Conservation (phyloP, 2,329 filamentous ascomycete species). For the Epichloe sibirici region DNA sequence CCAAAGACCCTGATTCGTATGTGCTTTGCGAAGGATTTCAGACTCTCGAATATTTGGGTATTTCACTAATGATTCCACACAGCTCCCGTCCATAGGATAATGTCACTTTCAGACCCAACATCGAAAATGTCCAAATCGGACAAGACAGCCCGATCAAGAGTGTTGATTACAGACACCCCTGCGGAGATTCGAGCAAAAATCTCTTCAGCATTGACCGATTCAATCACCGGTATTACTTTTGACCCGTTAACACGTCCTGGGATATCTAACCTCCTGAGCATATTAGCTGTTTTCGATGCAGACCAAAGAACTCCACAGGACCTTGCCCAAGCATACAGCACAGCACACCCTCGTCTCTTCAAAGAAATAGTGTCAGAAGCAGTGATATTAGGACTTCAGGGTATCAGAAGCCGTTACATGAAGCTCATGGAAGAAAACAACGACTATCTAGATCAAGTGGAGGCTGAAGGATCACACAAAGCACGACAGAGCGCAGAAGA, state of each 20-base stretch:
- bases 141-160: conserved; percentile 56
- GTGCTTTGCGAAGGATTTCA: conserved; percentile 1
- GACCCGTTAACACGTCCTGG: conserved; percentile 60
- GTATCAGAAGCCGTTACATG: conserved; percentile 44
- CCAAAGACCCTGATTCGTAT: conserved; percentile 64
- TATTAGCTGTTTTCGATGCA: conserved; percentile 58
- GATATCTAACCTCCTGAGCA: conserved; percentile 74
- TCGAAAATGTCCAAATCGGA: conserved; percentile 95
- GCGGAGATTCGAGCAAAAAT: conserved; percentile 58
- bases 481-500: conserved; percentile 49
- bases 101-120: conserved; percentile 69
- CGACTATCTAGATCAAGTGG: conserved; percentile 44
- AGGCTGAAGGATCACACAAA: conserved; percentile 43
- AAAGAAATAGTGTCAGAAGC: conserved; percentile 45
- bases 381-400: conserved; percentile 39
- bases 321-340: conserved; percentile 26
- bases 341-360: conserved; percentile 24
- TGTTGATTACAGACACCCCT: conserved; percentile 64
- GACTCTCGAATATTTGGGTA: not conserved
- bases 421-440: conserved; percentile 35
- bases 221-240: conserved; percentile 53
- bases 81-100: conserved; percentile 75
- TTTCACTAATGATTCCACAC: not conserved
- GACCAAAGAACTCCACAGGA: conserved; percentile 25
- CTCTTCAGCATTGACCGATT: conserved; percentile 66